Percentiles rank a stretch among this genome's conserved stretches.
Conservation (phyloP, 169 alveolate genomes). For the Cystoisospora suis region DNA sequence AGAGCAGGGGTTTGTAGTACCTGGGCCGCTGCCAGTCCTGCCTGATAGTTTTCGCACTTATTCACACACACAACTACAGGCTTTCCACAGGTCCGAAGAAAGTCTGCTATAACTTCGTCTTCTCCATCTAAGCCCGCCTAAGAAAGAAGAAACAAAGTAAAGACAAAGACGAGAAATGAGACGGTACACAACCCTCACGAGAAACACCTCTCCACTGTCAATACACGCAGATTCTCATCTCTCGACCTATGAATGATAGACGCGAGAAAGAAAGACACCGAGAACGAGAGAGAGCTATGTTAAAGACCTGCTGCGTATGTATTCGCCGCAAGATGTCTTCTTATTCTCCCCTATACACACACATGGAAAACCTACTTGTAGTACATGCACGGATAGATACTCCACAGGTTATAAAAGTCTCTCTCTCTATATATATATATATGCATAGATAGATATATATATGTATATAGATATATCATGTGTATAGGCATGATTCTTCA, state of each 20-base stretch:
- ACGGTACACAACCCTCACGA: no score
- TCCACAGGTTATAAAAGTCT: no score
- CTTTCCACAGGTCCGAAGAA: not conserved
- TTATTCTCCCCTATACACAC: not conserved
- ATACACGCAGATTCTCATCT: no score
- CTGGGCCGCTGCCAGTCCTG: conserved; percentile 36
- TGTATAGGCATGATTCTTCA: no score
- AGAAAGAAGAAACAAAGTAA: not conserved
- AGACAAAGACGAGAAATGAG: no score
- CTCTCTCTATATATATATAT: no score
- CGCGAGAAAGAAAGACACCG: not conserved
- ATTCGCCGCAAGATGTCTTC: not conserved
- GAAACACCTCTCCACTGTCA: no score
- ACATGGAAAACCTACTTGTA: no score
- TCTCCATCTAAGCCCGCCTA: conserved; percentile 41
- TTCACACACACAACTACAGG: conserved; percentile 50
- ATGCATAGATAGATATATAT: not conserved
- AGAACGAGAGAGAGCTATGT: not conserved
- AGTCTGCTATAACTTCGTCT: conserved; percentile 38
- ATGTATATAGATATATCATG: no score
- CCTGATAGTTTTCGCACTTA: conserved; percentile 34
- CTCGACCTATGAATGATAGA: not conserved
- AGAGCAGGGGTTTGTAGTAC: not conserved
- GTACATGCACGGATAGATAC: no score
- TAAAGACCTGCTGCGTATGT: not conserved